Evolutionary conservation across 139 green algal genomes (phyloP).

Genomic region (Auxenochlorella pyrenoidosa): DNA sequence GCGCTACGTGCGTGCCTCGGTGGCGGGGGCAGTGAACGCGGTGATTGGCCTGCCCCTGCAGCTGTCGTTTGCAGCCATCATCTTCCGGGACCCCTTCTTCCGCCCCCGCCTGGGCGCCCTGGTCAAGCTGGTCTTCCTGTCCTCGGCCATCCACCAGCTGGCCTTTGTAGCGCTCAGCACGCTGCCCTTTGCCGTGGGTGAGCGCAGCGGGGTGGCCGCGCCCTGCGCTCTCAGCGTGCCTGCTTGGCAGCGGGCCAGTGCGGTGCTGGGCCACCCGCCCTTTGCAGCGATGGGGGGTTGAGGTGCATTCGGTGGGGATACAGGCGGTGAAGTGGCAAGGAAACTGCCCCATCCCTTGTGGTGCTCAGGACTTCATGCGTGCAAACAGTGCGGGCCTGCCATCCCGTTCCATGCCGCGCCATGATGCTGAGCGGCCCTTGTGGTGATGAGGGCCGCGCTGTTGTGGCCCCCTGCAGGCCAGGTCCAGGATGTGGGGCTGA

Average conservation of each 20-base stretch:
- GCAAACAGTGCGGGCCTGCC: no score
- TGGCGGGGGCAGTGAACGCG: conserved; percentile 63
- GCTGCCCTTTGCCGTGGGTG: conserved; percentile 82
- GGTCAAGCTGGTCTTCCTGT: conserved; percentile 72
- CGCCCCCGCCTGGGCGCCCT: conserved; percentile 59
- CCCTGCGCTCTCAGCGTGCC: background rate
- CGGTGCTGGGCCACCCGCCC: no score
- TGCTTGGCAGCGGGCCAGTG: background rate
- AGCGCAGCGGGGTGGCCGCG: conserved; percentile 39
- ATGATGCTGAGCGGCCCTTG: no score
- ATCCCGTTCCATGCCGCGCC: no score
- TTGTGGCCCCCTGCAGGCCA: background rate
- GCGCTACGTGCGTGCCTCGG: background rate
- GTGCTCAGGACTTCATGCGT: no score
- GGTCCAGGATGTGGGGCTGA: conserved; percentile 79
- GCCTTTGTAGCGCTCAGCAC: conserved; percentile 62
- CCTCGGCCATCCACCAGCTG: conserved; percentile 74
- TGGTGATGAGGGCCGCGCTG: no score
- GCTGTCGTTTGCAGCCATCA: conserved; percentile 78
- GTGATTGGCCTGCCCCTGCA: conserved; percentile 73
- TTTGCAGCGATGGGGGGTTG: no score
- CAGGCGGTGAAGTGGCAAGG: no score
- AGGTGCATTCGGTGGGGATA: no score
- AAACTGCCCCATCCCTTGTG: no score
- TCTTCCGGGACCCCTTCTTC: conserved; percentile 73